Base-by-base conservation (phyloP, 2,329 filamentous ascomycete genomes). In the Alternaria angustiovoidea region DNA sequence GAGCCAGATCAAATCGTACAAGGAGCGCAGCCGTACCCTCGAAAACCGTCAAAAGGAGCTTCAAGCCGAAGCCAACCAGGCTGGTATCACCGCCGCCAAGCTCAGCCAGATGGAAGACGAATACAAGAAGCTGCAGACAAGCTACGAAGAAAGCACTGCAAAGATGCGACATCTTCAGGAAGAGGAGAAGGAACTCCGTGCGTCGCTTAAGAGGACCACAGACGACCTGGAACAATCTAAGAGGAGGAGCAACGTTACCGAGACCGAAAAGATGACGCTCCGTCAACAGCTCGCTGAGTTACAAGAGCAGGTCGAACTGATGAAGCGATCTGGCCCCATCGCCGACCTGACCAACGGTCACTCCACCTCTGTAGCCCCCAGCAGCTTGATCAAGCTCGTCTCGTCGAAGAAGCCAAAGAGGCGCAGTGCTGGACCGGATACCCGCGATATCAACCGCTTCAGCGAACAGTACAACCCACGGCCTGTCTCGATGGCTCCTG, bases 341-440 rank as follows among this genome's bases (percentile, higher is more conserved):
- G 78, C 83, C 64, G 90, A 93, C 44, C 72, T 89, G 55, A 79
- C 83, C 55, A 93, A 93, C 71, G 92, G 92, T 57, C 77, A 79
- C 48, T 78, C 82, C 18, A 83, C 87, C 51, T 62, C 68, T 16
- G 52, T 53, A 18, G 60, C 61, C 26, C 81, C 87, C 41, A 91
- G 86, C 75, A 94, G 93, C 42, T 87, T 99, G 63, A 97, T 99
- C 85, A 99, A 98, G 79, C 85, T 99, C 34, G 95, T 99, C 26
- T 92, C 94, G 2, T 94, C 93, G 51, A 98, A 98, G 88, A 97
- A 97, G 82, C 93, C 94, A 42, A 97, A 98, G 85, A 87, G 95
- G 74, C 88, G 95, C 67, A 98, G 94, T 78, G 94, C 93, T 59
- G 94, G 93, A 47, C 90, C 91, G 18, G 94, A 97, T 78, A 88